Base-by-base conservation (phyloP, 2,329 filamentous ascomycete genomes). In the Fusarium goolgardi region DNA sequence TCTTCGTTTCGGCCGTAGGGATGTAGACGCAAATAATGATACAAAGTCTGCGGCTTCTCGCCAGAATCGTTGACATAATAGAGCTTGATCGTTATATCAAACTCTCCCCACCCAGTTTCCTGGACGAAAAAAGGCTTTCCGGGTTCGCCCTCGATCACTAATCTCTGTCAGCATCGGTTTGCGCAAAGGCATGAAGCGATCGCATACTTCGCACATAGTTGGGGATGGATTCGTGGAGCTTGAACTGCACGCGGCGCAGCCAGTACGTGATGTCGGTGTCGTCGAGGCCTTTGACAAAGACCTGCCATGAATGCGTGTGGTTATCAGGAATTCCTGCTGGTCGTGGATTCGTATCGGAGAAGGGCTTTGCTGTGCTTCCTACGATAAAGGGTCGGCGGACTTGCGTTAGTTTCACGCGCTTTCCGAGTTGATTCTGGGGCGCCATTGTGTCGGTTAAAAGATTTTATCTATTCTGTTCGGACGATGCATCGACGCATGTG, bases 81-180 rank as follows among this genome's bases (percentile, higher is more conserved):
- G 44, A 99, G 86, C 76, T 97, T 94, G 77, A 99, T 91, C 67
- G 94, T 92, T 75, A 99, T 96, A 78, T 96, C 93, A 82, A 99
- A 99, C 81, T 97, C 96, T 75, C 96, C 96, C 92, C 96, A 99
- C 49, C 96, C 96, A 0, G 96, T 98, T 80, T 98, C 96, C 66
- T 88, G 88, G 64, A 98, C 91, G 75, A 93, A 84, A 75, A 97
- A 99, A 13, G 94, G 75, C 65, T 86, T 85, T n/a, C 84, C 83
- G 1, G 82, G 80, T 51, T 92, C 87, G 63, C 88, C 87, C 75
- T 97, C 94, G 75, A 96, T 84, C 77, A 91, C 84, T 87, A 46
- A 55, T 53, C 37, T 21, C 16, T 37, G 31, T 74, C 45, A 78
- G 71, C 52, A 62, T 61, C 23, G 31, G 34, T 15, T 31, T 32